These are phyloP conservation scores for Bipolaris gigantea DNA, from an alignment of 2,329 filamentous ascomycete species.

Conservation along the genomic window DNA sequence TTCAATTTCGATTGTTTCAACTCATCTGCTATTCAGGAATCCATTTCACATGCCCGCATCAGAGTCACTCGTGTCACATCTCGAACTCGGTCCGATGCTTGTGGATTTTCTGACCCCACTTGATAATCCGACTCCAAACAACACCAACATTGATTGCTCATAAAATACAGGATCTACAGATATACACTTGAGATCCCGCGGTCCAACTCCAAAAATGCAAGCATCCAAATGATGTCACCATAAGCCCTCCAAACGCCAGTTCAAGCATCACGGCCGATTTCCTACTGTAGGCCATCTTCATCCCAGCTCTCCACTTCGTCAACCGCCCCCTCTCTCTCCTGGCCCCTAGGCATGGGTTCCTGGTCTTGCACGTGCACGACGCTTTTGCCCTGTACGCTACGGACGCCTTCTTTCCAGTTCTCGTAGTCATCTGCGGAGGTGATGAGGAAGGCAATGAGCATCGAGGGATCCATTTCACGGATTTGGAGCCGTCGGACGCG, in stretches of 20 bases:
- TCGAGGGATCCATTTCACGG: conserved; percentile 94
- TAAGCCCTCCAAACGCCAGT: conserved; percentile 2
- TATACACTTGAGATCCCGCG: conserved; percentile 17
- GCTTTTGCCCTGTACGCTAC: conserved; percentile 70
- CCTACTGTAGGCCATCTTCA: conserved; percentile 45
- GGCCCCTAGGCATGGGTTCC: conserved; percentile 58
- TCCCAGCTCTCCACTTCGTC: conserved; percentile 91
- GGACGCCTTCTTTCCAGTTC: conserved; percentile 76
- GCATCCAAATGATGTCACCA: conserved; percentile 6
- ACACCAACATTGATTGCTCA: conserved; percentile 1
- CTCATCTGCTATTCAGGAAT: neutral
- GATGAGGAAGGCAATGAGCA: conserved; percentile 94
- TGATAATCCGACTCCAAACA: neutral
- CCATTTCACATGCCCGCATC: neutral
- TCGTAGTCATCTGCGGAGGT: conserved; percentile 79
- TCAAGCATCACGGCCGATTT: neutral
- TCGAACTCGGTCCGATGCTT: too few species aligned
- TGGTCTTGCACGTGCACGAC: conserved; percentile 82
- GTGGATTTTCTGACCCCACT: neutral
- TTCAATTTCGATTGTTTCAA: neutral
- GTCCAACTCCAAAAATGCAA: conserved; percentile 11
- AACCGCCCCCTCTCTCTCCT: conserved; percentile 71
- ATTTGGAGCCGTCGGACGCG: conserved; percentile 81
- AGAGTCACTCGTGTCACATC: too few species aligned
- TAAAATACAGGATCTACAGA: conserved; percentile 6